These are phyloP conservation scores for Elaeis oleifera DNA, from an alignment of 202 grass and related monocot species.

Conservation along the genomic window DNA sequence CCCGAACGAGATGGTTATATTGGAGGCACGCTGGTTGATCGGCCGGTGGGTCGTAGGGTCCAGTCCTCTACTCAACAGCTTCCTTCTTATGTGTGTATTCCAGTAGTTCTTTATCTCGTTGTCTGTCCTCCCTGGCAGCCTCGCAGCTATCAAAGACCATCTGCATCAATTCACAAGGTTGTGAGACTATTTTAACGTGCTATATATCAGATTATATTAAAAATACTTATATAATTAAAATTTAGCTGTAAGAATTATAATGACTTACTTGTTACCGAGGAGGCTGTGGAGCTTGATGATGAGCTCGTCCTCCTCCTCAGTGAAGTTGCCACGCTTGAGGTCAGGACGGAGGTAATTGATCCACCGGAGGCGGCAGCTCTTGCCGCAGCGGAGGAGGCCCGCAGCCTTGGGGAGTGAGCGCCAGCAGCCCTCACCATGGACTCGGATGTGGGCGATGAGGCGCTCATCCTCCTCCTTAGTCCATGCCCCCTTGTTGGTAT, in stretches of 20 bases:
- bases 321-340: conserved; percentile 98
- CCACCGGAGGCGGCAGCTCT: conserved; percentile 98
- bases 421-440: conserved; percentile 85
- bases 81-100: background rate
- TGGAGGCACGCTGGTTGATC: background rate
- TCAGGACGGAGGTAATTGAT: conserved; percentile 99
- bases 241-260: no score
- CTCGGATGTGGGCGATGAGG: conserved; percentile 67
- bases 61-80: background rate
- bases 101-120: conserved; percentile 42
- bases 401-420: conserved; percentile 77
- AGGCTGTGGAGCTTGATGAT: conserved; percentile 97
- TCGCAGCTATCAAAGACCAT: conserved; percentile 1
- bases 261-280: conserved; percentile 74
- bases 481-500: conserved; percentile 13
- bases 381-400: conserved; percentile 79
- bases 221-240: no score
- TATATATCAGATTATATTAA: no score
- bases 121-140: conserved; percentile 45
- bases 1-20: background rate
- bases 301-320: conserved; percentile 79
- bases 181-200: no score
- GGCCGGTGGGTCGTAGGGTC: background rate
- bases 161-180: background rate
- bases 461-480: conserved; percentile 74